Percentiles rank a stretch among this genome's conserved stretches.
phyloP scores from a whole-genome alignment of 495 filamentous ascomycete genomes.

The Ascobolus immersus region DNA sequence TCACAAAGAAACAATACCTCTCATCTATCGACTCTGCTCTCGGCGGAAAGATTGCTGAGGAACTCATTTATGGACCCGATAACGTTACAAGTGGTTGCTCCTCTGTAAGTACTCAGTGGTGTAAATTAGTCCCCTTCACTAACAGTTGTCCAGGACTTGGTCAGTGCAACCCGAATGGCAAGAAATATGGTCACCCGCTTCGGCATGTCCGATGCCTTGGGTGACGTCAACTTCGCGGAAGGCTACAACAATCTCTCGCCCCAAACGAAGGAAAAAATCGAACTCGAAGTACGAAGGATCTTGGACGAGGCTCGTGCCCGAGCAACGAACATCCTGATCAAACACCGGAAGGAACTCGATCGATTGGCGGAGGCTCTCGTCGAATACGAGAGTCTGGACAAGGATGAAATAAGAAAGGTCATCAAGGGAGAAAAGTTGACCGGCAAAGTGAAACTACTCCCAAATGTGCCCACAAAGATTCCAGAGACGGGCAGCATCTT shows the following conservation, averaged over 20 bases:
- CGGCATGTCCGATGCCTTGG: slow-evolving; percentile 71
- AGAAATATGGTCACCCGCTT: slow-evolving; percentile 62
- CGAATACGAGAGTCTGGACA: slow-evolving; percentile 75
- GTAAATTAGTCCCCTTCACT: slow-evolving; percentile 6
- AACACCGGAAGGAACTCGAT: slow-evolving; percentile 59
- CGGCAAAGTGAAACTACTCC: slow-evolving; percentile 25
- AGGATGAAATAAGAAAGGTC: slow-evolving; percentile 71
- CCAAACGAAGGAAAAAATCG: slow-evolving; percentile 61
- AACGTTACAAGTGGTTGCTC: slow-evolving; percentile 66
- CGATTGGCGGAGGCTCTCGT: slow-evolving; percentile 64
- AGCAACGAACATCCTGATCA: slow-evolving; percentile 40
- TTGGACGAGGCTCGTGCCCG: slow-evolving; percentile 61
- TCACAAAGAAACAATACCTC: slow-evolving; percentile 44
- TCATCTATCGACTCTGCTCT: slow-evolving; percentile 58
- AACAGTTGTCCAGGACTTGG: slow-evolving; percentile 38
- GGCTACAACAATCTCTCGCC: slow-evolving; percentile 60
- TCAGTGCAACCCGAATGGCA: slow-evolving; percentile 49
- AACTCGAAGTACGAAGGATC: slow-evolving; percentile 58
- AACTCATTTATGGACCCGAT: slow-evolving; percentile 68
- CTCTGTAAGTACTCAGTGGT: slow-evolving; percentile 25
- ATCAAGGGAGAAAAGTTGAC: slow-evolving; percentile 56
- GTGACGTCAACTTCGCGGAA: slow-evolving; percentile 60
- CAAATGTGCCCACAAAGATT: slow-evolving; percentile 28
- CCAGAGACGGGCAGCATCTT: slow-evolving; percentile 25
- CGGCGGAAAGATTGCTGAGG: slow-evolving; percentile 85